Evolutionary conservation across 2,329 filamentous ascomycete species (phyloP), one percentile per base, ranked within the genome.

Genomic region (Verticillium klebahnii): DNA sequence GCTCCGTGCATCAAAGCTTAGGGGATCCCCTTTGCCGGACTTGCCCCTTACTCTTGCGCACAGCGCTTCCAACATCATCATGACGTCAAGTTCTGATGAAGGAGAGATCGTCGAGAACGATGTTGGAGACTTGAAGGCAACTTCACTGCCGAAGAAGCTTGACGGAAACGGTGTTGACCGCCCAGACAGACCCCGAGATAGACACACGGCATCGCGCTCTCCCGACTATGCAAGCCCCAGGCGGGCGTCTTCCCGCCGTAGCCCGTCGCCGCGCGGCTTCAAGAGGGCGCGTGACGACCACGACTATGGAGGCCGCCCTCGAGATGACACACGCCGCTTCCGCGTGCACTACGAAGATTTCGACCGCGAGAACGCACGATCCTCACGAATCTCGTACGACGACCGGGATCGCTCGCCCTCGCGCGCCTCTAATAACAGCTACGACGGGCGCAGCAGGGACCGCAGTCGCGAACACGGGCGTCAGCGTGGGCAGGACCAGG

Each of bases 121-220:
- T 78, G 84, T 82, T 82, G 74, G 75, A 73, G 74, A 80, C 71
- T 79, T 78, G 77, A 95, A 95, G 92, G 91, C 92, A 95, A 91
- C 90, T 91, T 89, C 89, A 88, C 86, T 88, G 84, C 82, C 84
- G 83, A 84, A 84, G 77, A 84, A 84, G 77, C 79, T 85, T 84
- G 86, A 88, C 85, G 85, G 87, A 89, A 88, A 81, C 86, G 88
- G 85, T 86, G 89, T 96, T 96, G 91, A 96, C 92, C 90, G 89
- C 86, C 87, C 83, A 84, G 85, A 90, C 90, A 96, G 92, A 93
- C 84, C 78, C 79, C 86, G 84, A 78, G 82, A 78, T 75, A 85
- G 81, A 82, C 73, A 78, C 69, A 84, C 85, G 72, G 74, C 78
- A 72, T 79, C 77, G 68, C 78, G 76, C 72, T 86, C 85, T 66